These are phyloP conservation scores for Trametes sanguinea DNA, from an alignment of 768 basidiomycete genomes.

Conservation along the genomic window DNA sequence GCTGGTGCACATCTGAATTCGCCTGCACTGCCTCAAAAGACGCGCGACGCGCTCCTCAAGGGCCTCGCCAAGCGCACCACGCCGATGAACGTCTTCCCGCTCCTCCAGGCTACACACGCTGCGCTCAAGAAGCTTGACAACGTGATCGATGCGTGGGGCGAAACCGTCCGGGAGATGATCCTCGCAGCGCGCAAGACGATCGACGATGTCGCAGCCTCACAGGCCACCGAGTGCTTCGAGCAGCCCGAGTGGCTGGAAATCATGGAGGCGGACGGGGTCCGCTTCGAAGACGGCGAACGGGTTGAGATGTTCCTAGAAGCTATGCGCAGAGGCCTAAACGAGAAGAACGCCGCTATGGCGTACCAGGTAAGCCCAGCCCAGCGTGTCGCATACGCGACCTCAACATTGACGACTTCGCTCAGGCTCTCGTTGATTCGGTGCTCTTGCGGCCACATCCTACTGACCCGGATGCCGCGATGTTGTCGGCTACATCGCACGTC, in stretches of 20 bases:
- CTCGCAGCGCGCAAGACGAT: slow-evolving; percentile 58
- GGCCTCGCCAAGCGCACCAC: slow-evolving; percentile 72
- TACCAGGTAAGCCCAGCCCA: slow-evolving; percentile 64
- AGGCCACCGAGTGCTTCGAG: slow-evolving; percentile 66
- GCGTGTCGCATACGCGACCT: not conserved
- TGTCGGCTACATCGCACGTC: slow-evolving; percentile 69
- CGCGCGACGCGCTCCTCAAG: slow-evolving; percentile 68
- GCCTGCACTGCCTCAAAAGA: slow-evolving; percentile 64
- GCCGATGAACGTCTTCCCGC: slow-evolving; percentile 63
- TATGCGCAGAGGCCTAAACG: slow-evolving; percentile 60
- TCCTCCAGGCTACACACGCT: slow-evolving; percentile 67
- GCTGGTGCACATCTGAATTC: slow-evolving; percentile 86
- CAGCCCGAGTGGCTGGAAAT: slow-evolving; percentile 73
- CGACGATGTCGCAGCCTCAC: slow-evolving; percentile 59
- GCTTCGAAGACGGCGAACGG: slow-evolving; percentile 77
- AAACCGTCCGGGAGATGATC: slow-evolving; percentile 67
- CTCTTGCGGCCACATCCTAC: slow-evolving; percentile 67
- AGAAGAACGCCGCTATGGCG: slow-evolving; percentile 61
- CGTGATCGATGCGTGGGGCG: slow-evolving; percentile 73
- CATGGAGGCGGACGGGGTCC: slow-evolving; percentile 69
- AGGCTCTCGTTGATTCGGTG: slow-evolving; percentile 75
- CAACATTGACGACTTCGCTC: not conserved
- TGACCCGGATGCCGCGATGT: slow-evolving; percentile 58
- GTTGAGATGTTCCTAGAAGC: slow-evolving; percentile 77
- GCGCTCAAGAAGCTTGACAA: slow-evolving; percentile 56